Base-by-base conservation (phyloP, 768 basidiomycete genomes). In the Rickenella mellea region DNA sequence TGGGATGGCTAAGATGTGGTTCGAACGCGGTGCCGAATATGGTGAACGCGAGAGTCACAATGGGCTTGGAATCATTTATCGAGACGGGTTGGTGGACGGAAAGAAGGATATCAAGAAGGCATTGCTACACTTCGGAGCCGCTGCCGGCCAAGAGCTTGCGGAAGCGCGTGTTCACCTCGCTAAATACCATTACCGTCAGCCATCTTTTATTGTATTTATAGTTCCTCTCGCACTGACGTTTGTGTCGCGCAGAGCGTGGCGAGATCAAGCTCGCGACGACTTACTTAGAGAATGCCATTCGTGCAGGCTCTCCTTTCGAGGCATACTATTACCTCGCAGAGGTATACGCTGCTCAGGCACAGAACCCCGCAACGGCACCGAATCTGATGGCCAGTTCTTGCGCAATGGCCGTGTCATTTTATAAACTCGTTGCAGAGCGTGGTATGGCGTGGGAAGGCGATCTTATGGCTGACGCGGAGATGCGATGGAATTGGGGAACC, bases 161-260 rank as follows among this genome's bases (percentile, higher is more conserved):
- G 96, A 98, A 56, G 92, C 93, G 0, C 80, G 92, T 45, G 83
- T 96, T 19, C 86, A 97, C 53, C 57, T 97, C 4, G 96, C 83
- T 5, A 97, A 94, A 61, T 60, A 79, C 50, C 70, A 87, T 51
- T 86, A 71, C 49, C 58, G 80, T 83, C 44, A 45, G 67, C 59
- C 12, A 21, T 29, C 8, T 19, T 38, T 40, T 14, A 46, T n/a
- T 14, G 41, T 41, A 15, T 46, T 9, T 47, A 11, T 29, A 36
- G 1, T 33, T 35, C 12, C 19, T 35, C 40, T 24, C 27, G 2
- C 21, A 9, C 51, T 55, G 20, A 55, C 6, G 9, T 24, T 25
- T 2, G 19, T 33, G 24, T 29, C 14, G n/a, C 11, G 26, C 48
- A 94, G 93, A 71, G 24, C 72, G 71, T 12, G 79, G 80, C 14